Evolutionary conservation across 306 rosid species (phyloP), one percentile per base, ranked within the genome.

Genomic region (Pyrus betulifolia): DNA sequence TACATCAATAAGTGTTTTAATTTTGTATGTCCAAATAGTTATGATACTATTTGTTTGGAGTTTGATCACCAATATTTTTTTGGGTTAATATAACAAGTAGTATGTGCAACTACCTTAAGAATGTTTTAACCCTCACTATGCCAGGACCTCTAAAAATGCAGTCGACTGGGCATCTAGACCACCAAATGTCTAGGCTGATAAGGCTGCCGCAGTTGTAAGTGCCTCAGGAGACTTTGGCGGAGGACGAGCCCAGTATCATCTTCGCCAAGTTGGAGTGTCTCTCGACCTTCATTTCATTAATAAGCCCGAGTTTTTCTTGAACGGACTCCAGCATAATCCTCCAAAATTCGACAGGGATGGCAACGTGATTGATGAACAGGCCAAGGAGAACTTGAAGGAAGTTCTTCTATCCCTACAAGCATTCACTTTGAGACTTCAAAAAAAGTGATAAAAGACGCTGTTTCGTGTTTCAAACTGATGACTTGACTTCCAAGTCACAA

Each of bases 231-330:
- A 86, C 12, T 80, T 75, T 1, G 97, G 98, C 8, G 98, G 97
- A 0, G 90, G 83, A 22, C 80, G 87, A 69, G 64, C 91, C 23
- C 98, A 93, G 7, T 87, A 85, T 66, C 98, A 91, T 86, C 93
- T 93, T 71, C 97, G 98, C 25, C 97, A 93, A 67, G 78, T 84
- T 3, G 98, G 98, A 7, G 89, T 91, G 14, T 93, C 57, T 49
- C 59, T 93, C 10, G 93, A 93, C 71, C 88, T 93, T 65, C 98
- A 91, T 86, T 93, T 93, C 90, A 91, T 93, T 67, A 91, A 93
- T 73, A 93, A 91, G 68, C 98, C 98, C 0, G 96, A 93, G 85
- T 85, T 89, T 72, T 88, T 84, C 84, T 60, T 89, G 67, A 72
- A 85, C 2, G 98, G 82, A 3, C 78, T 84, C 68, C 86, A 87